Base-by-base conservation (phyloP, 352 stramenopile species). In the Elongisporangium anandrum region DNA sequence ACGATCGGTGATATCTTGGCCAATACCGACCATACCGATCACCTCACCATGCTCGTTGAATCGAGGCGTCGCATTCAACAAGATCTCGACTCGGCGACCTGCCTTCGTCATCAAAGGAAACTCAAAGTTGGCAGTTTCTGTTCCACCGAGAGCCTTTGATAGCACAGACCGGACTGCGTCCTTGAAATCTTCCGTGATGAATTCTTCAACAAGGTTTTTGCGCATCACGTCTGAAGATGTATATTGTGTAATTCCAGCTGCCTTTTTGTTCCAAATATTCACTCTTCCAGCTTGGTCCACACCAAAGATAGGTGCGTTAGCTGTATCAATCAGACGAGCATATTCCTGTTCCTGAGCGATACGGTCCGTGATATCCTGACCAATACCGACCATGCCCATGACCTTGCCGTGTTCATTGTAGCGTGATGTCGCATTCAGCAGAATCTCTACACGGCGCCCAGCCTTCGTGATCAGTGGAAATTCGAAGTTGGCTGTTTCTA, bases 191-290 rank as follows among this genome's bases (percentile, higher is more conserved):
- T 77, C 56, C 0, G 70, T 76, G 48, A 96, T 91, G 56, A 95
- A 92, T 41, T 82, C 70, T 8, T 87, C 65, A 12, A 97, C 81
- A 0, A 97, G 55, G 6, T 82, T 68, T 50, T 83, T 68, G 8
- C 81, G 88, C 45, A 97, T 77, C 1, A 94, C 88, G 56, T 97
- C 89, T 21, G 88, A 64, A 17, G 80, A 84, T 13, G 71, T 79
- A 57, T 93, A 97, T 56, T 94, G 89, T 24, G 88, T 96, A 53
- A 91, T 86, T 16, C 86, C 80, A 8, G 79, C 75, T 23, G 81
- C 87, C 65, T 94, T 95, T 8, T 91, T 72, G 59, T 97, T 92
- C 83, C 83, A 93, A 52, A 90, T 88, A 17, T 88, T 90, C 45
- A 93, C 78, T 2, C 59, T 54, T 1, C 80, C 79, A 12, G 90